Percentiles rank a stretch among this genome's conserved stretches.
Conservation (phyloP, 441 rosid species). For the Populus tomentosa region DNA sequence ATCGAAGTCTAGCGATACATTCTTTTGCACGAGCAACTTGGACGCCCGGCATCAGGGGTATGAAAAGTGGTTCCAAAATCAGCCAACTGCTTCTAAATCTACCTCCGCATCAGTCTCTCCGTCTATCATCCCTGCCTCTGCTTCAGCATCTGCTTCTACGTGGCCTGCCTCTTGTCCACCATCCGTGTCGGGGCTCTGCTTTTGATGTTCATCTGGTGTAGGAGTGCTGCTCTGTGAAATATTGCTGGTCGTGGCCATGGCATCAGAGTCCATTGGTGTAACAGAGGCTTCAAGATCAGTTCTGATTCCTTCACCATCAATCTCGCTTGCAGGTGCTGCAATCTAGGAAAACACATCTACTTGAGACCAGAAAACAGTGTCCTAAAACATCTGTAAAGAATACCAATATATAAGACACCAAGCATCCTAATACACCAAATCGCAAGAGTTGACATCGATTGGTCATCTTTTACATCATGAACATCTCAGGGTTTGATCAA, state of each 20-base stretch:
- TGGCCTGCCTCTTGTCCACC: constrained; percentile 75
- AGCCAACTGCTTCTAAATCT: constrained; percentile 45
- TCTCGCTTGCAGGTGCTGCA: constrained; percentile 58
- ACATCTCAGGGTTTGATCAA: neutral
- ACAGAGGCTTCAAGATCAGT: constrained; percentile 47
- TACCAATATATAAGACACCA: neutral
- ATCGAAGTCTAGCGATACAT: too few species aligned
- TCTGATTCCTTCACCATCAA: constrained; percentile 58
- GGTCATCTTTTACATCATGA: neutral
- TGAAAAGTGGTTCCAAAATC: constrained; percentile 1
- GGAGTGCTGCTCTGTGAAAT: constrained; percentile 46
- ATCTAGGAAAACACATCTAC: constrained; percentile 19
- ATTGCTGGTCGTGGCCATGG: constrained; percentile 21
- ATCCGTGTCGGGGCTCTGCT: constrained; percentile 68
- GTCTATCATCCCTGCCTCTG: constrained; percentile 44
- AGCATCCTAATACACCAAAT: neutral
- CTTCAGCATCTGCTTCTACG: constrained; percentile 57
- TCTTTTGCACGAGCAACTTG: neutral
- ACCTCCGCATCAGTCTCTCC: constrained; percentile 77
- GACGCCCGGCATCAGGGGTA: neutral
- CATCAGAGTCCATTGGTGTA: constrained; percentile 62
- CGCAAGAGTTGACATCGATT: neutral
- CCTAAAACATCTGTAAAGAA: neutral
- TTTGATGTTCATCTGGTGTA: constrained; percentile 71
- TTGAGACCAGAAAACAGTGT: neutral